phyloP scores from a whole-genome alignment of 345 rosid species.

The Leavenworthia alabamica region DNA sequence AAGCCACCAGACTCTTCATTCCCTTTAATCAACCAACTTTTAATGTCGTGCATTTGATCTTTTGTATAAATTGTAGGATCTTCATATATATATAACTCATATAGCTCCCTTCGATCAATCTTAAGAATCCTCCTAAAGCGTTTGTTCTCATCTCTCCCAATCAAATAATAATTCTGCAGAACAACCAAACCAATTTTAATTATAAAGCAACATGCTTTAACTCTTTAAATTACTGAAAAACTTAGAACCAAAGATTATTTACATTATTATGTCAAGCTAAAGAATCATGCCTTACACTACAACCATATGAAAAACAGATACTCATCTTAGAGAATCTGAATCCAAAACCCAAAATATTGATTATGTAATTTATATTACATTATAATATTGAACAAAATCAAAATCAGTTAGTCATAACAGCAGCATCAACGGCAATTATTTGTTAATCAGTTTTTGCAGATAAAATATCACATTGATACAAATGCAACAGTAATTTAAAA shows the following conservation, averaged over 20 bases:
- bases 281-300: slow-evolving; percentile 17
- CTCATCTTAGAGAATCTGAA: background rate
- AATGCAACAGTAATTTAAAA: background rate
- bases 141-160: slow-evolving; percentile 68
- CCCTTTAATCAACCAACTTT: slow-evolving; percentile 51
- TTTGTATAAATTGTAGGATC: slow-evolving; percentile 59
- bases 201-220: background rate
- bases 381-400: background rate
- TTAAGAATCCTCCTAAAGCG: slow-evolving; percentile 61
- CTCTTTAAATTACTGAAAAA: background rate
- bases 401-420: background rate
- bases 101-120: slow-evolving; percentile 57
- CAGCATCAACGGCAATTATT: background rate
- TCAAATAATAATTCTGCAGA: slow-evolving; percentile 80
- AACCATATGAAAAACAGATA: background rate
- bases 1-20: slow-evolving; percentile 62
- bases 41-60: slow-evolving; percentile 47
- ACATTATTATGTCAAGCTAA: slow-evolving; percentile 18
- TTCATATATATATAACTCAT: slow-evolving; percentile 52
- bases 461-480: background rate
- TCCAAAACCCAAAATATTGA: background rate
- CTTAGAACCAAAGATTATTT: slow-evolving; percentile 16
- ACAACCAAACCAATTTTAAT: background rate
- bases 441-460: background rate
- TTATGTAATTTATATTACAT: background rate